Evolutionary conservation across 805 yeast genomes (phyloP).

Genomic region (Naumovozyma castellii): DNA sequence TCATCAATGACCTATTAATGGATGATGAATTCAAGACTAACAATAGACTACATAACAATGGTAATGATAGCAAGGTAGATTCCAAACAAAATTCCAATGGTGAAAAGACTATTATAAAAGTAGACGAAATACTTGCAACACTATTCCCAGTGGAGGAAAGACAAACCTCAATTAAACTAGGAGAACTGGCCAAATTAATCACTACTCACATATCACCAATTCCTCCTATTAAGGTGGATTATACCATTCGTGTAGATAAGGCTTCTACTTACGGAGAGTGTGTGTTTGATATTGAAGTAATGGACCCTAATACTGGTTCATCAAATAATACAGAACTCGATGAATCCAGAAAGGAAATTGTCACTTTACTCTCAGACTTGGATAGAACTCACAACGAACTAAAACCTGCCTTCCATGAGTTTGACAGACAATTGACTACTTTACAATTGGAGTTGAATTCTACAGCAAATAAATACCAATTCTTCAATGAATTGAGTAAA

Average conservation of each 20-base stretch:
- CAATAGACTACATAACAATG: constrained; percentile 2
- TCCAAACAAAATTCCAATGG: constrained; percentile 26
- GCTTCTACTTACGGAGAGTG: constrained; percentile 75
- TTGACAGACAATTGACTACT: constrained; percentile 36
- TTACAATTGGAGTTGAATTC: constrained; percentile 43
- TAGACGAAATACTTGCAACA: constrained; percentile 38
- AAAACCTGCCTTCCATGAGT: constrained; percentile 34
- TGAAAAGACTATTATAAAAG: constrained; percentile 44
- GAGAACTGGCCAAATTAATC: constrained; percentile 36
- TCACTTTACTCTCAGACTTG: constrained; percentile 20
- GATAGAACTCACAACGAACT: constrained; percentile 24
- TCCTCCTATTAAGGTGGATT: constrained; percentile 70
- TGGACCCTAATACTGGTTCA: constrained; percentile 28
- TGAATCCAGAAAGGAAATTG: constrained; percentile 25
- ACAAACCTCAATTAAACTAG: constrained; percentile 31
- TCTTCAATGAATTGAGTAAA: constrained; percentile 61
- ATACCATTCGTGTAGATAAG: constrained; percentile 64
- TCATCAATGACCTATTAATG: constrained; percentile 49
- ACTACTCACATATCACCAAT: constrained; percentile 62
- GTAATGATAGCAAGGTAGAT: constrained; percentile 5
- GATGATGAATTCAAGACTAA: constrained; percentile 12
- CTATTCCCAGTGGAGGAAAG: constrained; percentile 28
- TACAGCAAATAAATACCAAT: constrained; percentile 58
- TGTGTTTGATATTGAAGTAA: constrained; percentile 66
- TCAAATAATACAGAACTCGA: constrained; percentile 24